Evolutionary conservation across 768 basidiomycete species (phyloP).

Genomic region (Xerocomellus intermedius): DNA sequence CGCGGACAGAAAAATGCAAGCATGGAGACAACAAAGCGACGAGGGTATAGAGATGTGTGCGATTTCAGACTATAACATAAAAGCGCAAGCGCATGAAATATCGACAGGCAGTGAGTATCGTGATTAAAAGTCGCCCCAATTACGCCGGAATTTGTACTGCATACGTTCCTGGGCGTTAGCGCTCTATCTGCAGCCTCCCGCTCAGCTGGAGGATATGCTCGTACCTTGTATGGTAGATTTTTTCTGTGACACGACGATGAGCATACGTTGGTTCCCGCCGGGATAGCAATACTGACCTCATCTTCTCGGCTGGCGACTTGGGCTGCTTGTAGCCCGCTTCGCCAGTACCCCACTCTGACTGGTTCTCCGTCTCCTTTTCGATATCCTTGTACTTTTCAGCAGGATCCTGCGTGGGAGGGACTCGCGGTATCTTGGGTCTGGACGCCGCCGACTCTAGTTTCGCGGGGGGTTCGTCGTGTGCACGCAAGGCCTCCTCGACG

Average conservation of each 20-base stretch:
- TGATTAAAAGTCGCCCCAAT: slow-evolving; percentile 80
- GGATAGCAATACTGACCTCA: slow-evolving; percentile 50
- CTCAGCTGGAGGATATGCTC: slow-evolving; percentile 6
- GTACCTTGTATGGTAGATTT: slow-evolving; percentile 88
- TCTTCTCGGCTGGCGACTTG: slow-evolving; percentile 68
- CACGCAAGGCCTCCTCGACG: slow-evolving; percentile 63
- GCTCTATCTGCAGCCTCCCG: slow-evolving; percentile 27
- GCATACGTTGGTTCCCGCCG: background rate
- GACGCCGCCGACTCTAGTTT: slow-evolving; percentile 20
- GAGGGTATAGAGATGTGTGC: slow-evolving; percentile 29
- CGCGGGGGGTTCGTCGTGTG: slow-evolving; percentile 45
- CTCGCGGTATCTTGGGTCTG: slow-evolving; percentile 54
- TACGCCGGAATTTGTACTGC: slow-evolving; percentile 89
- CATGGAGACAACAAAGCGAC: slow-evolving; percentile 9
- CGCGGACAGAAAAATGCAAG: background rate
- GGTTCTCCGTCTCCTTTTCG: slow-evolving; percentile 46
- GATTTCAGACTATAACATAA: slow-evolving; percentile 12
- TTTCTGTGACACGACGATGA: slow-evolving; percentile 42
- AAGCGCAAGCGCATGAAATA: slow-evolving; percentile 5
- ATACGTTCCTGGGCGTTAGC: slow-evolving; percentile 57
- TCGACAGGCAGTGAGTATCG: slow-evolving; percentile 2
- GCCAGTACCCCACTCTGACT: slow-evolving; percentile 72
- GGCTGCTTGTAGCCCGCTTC: slow-evolving; percentile 70
- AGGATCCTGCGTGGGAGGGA: slow-evolving; percentile 67
- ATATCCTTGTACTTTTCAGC: slow-evolving; percentile 57